A percentile compares a stretch with the other conserved stretches of the same genome.
phyloP scores from a whole-genome alignment of 2,329 filamentous ascomycete genomes.

The Cladorrhinum sp. region DNA sequence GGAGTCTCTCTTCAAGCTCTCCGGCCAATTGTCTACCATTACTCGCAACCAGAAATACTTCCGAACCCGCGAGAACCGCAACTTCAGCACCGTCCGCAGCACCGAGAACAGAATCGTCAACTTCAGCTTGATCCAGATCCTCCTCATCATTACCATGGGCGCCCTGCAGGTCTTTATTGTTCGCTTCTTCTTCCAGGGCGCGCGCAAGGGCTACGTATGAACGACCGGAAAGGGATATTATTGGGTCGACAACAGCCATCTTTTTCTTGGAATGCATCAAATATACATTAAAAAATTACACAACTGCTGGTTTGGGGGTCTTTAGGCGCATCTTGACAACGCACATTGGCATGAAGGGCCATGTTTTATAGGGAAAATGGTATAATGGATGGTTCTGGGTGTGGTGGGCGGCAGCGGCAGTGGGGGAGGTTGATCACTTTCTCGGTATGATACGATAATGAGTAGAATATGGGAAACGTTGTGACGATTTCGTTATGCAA shows the following conservation, averaged over 20 bases:
- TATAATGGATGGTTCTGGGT: conserved; percentile 4
- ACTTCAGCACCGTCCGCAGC: conserved; percentile 96
- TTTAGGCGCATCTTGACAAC: neutral
- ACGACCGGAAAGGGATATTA: conserved; percentile 17
- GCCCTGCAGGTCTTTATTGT: conserved; percentile 96
- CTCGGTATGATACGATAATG: neutral
- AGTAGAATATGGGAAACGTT: conserved; percentile 8
- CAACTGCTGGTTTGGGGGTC: conserved; percentile 16
- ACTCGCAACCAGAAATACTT: conserved; percentile 99
- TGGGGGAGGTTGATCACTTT: neutral
- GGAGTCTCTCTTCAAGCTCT: conserved; percentile 93
- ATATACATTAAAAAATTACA: neutral
- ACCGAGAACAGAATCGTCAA: conserved; percentile 96
- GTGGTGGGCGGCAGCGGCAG: neutral
- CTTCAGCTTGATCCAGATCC: conserved; percentile 89
- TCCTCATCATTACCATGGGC: conserved; percentile 92
- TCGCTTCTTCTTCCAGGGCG: conserved; percentile 92
- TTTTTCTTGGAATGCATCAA: neutral
- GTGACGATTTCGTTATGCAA: neutral
- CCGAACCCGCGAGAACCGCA: conserved; percentile 96
- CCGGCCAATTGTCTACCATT: conserved; percentile 87
- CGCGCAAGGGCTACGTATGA: conserved; percentile 67
- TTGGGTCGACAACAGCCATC: neutral
- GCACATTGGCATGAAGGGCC: neutral
- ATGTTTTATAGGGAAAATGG: conserved; percentile 1